phyloP scores from a whole-genome alignment of 345 rosid species.

The Euphorbia pulcherrima region DNA sequence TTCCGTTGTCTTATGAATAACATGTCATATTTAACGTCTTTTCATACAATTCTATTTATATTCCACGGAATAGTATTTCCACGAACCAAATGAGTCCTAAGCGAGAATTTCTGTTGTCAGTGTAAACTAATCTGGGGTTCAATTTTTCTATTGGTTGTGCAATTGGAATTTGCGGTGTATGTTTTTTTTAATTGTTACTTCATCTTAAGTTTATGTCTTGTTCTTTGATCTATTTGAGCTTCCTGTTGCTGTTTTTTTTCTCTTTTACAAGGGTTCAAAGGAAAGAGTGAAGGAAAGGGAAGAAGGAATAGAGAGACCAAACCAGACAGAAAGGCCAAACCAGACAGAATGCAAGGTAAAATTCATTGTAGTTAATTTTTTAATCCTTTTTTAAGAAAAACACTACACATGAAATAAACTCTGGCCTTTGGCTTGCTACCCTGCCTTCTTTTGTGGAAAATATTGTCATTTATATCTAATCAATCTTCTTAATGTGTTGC shows the following conservation, averaged over 20 bases:
- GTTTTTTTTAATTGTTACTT: conserved; percentile 8
- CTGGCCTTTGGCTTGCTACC: not conserved
- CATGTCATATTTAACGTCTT: too few species aligned
- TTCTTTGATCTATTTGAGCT: not conserved
- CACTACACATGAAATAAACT: too few species aligned
- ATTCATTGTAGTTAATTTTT: not conserved
- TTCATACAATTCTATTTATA: too few species aligned
- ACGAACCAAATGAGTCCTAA: too few species aligned
- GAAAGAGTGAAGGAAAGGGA: conserved; percentile 61
- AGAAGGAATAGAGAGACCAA: conserved; percentile 46
- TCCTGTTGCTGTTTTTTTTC: not conserved
- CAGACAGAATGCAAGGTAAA: conserved; percentile 89
- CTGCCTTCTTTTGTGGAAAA: not conserved
- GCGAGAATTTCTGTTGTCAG: too few species aligned
- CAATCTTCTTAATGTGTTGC: not conserved
- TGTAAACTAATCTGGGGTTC: not conserved
- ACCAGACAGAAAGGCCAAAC: conserved; percentile 52
- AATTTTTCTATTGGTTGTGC: not conserved
- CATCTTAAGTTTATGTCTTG: not conserved
- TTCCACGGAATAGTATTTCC: too few species aligned
- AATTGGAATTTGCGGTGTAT: not conserved
- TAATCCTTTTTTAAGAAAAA: too few species aligned
- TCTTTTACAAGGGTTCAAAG: conserved; percentile 47
- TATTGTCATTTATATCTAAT: not conserved
- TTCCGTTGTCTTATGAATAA: too few species aligned